A percentile compares a stretch with the other conserved stretches of the same genome.
Evolutionary conservation across 75 land plant genomes (phyloP).

Genomic region (Pinus albicaulis): DNA sequence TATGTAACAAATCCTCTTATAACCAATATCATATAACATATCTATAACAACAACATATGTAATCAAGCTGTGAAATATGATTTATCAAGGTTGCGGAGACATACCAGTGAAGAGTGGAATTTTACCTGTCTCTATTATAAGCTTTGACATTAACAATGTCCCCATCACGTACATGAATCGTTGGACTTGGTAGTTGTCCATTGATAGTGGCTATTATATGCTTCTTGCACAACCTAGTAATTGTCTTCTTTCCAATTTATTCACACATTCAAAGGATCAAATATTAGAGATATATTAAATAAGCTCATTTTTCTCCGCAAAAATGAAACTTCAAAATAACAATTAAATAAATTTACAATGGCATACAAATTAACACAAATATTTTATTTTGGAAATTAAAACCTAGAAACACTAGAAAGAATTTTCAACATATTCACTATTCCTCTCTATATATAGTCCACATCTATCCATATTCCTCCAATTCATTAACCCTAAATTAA

Average conservation of each 20-base stretch:
- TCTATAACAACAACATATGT: background rate
- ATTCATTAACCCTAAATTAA: too few species aligned
- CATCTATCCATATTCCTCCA: too few species aligned
- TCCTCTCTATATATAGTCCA: too few species aligned
- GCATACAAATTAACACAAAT: too few species aligned
- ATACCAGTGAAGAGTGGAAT: slow-evolving; percentile 19
- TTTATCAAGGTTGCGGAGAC: background rate
- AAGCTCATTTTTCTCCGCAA: too few species aligned
- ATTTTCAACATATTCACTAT: too few species aligned
- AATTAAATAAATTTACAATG: too few species aligned
- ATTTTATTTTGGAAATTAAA: too few species aligned
- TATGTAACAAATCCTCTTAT: background rate
- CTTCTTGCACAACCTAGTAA: background rate
- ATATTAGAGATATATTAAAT: too few species aligned
- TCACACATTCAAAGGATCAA: too few species aligned
- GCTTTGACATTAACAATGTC: slow-evolving; percentile 15
- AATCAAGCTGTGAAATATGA: background rate
- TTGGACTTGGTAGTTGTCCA: slow-evolving; percentile 18
- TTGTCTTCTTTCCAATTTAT: background rate
- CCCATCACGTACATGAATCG: slow-evolving; percentile 8
- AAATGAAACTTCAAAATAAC: too few species aligned
- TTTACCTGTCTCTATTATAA: slow-evolving; percentile 11
- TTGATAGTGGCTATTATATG: slow-evolving; percentile 5
- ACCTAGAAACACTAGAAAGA: too few species aligned
- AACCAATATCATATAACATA: background rate